Conservation (phyloP, 2,329 filamentous ascomycete genomes). For the Byssochlamys sp. region DNA sequence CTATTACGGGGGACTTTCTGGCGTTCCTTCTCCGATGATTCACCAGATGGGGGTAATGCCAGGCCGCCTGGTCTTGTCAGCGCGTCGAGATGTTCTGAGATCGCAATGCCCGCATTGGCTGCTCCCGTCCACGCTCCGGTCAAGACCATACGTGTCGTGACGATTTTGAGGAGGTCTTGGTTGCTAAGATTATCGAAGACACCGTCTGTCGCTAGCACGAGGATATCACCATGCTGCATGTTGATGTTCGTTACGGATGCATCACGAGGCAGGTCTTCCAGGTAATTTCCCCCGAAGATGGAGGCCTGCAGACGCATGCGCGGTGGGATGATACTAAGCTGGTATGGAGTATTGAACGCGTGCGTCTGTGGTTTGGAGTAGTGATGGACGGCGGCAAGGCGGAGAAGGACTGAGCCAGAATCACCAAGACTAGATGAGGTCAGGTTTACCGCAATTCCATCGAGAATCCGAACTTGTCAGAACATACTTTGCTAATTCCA, state of each 20-base stretch:
- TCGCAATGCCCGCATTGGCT: conserved; percentile 50
- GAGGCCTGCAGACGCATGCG: conserved; percentile 68
- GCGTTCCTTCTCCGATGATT: neutral
- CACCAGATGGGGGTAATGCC: conserved; percentile 15
- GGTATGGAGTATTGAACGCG: conserved; percentile 94
- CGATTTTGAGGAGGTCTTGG: conserved; percentile 73
- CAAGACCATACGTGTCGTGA: conserved; percentile 65
- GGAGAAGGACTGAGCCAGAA: conserved; percentile 81
- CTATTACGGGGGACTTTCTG: conserved; percentile 7
- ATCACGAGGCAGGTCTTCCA: conserved; percentile 75
- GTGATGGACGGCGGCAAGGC: conserved; percentile 73
- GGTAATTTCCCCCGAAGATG: conserved; percentile 70
- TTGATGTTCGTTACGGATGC: conserved; percentile 67
- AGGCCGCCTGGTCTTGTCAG: conserved; percentile 43
- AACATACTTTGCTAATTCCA: conserved; percentile 72
- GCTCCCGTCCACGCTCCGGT: conserved; percentile 64
- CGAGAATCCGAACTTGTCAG: neutral
- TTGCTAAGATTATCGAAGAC: conserved; percentile 93
- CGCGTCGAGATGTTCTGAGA: conserved; percentile 50
- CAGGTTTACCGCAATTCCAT: neutral
- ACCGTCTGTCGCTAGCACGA: conserved; percentile 90
- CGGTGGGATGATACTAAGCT: conserved; percentile 78
- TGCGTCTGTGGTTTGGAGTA: conserved; percentile 83
- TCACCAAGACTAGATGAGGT: conserved; percentile 58
- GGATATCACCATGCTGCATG: conserved; percentile 79